Evolutionary conservation across 345 rosid genomes (phyloP), one percentile per base, ranked within the genome.

Genomic region (Xanthoceras sorbifolium): DNA sequence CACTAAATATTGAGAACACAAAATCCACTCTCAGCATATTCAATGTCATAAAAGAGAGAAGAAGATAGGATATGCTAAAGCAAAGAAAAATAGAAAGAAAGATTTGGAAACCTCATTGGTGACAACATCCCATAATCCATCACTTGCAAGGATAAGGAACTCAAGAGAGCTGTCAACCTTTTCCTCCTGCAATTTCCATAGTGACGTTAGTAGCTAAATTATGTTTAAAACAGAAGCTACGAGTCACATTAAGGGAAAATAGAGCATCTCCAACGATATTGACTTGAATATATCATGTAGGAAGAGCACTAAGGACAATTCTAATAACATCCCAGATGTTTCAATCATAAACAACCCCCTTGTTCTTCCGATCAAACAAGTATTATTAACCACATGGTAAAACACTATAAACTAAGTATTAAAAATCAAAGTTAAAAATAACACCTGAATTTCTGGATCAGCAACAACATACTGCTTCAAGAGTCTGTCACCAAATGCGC

Each of bases 381-480:
- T 26, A 46, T n/a, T 29, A 22, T 28, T 28, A 26, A 40, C 25
- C 55, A 46, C 44, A 44, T 0, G 6, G 12, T 17, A 73, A 42
- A 73, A 59, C 42, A 57, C 28, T 5, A 12, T 42, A 73, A 62
- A 61, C 60, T 38, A 38, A 69, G 59, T 5, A 64, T 1, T 18
- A 25, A 72, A 31, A 61, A 71, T 26, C 48, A 46, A 50, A 28
- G 18, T 64, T 32, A 22, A 77, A 80, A 69, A 67, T 48, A 29
- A 71, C 52, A 92, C 95, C 95, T 89, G 97, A 85, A 94, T 96
- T 87, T 96, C 99, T 48, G 99, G 99, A 83, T 96, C 99, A 78
- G 99, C 97, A 84, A 96, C 99, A 78, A 96, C 99, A 76, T 91
- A 96, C 85, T 92, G 99, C 93, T 96, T 96, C 89, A 96, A 82